These are phyloP conservation scores for Jaltomata sinuosa DNA, from an alignment of 257 asterid genomes.

Conservation along the genomic window DNA sequence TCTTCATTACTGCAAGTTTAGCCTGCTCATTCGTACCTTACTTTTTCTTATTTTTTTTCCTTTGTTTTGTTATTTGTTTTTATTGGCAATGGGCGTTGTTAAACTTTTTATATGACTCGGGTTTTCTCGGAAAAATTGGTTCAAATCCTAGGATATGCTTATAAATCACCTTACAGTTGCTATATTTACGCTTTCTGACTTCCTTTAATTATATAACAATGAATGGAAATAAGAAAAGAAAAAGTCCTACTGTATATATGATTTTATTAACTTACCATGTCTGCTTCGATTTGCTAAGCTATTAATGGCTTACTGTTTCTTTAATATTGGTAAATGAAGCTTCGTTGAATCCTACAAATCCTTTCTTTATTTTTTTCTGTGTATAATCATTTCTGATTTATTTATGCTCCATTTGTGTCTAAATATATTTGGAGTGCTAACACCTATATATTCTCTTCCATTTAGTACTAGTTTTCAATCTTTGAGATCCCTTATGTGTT, in stretches of 20 bases:
- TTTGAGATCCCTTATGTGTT: neutral
- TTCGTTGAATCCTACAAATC: constrained; percentile 7
- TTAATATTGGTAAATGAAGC: constrained; percentile 6
- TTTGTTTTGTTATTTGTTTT: neutral
- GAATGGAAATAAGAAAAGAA: neutral
- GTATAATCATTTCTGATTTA: neutral
- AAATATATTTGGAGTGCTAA: neutral
- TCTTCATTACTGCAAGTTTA: neutral
- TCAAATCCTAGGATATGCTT: neutral
- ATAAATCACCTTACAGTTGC: neutral
- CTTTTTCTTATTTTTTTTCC: constrained; percentile 6
- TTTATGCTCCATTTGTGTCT: neutral
- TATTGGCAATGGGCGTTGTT: neutral
- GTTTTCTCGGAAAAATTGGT: neutral
- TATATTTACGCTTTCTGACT: neutral
- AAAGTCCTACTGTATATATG: constrained; percentile 3
- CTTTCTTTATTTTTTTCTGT: neutral
- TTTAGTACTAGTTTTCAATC: neutral
- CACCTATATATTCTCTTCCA: neutral
- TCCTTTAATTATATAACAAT: neutral
- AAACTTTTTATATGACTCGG: neutral
- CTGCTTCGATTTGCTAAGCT: constrained; percentile 20
- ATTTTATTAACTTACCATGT: constrained; percentile 32
- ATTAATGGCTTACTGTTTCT: constrained; percentile 6
- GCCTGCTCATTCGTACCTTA: neutral